phyloP scores from a whole-genome alignment of 148 eudicot species.

The Selenicereus undatus region DNA sequence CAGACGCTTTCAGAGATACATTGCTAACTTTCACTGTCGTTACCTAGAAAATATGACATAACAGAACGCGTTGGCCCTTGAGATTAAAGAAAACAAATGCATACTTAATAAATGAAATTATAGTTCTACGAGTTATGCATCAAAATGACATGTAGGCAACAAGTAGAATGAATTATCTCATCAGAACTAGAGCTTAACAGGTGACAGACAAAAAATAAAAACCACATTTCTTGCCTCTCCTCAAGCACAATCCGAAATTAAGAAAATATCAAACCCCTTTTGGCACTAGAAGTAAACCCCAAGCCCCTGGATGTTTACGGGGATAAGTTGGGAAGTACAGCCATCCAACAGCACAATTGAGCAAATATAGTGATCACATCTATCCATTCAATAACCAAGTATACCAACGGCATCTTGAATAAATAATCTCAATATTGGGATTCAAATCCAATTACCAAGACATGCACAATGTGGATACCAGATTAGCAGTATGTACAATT shows the following conservation, averaged over 20 bases:
- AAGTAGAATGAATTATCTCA: background rate
- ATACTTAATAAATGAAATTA: background rate
- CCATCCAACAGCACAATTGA: background rate
- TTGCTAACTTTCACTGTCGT: constrained; percentile 85
- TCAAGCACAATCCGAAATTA: background rate
- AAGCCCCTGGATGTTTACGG: background rate
- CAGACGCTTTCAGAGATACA: constrained; percentile 65
- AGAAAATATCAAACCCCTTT: background rate
- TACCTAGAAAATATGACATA: constrained; percentile 32
- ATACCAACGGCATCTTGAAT: background rate
- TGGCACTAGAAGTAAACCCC: too few species aligned
- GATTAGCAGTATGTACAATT: background rate
- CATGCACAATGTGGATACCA: background rate
- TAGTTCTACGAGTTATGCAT: background rate
- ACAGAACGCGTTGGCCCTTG: background rate
- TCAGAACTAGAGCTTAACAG: background rate
- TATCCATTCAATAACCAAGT: background rate
- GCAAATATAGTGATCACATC: background rate
- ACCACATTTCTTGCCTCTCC: background rate
- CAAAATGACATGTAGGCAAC: background rate
- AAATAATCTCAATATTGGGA: background rate
- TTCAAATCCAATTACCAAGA: background rate
- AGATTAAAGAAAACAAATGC: background rate
- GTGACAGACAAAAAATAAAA: background rate
- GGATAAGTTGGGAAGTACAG: background rate